Evolutionary conservation across 2,329 filamentous ascomycete genomes (phyloP).

Genomic region (Alternaria infectoria): DNA sequence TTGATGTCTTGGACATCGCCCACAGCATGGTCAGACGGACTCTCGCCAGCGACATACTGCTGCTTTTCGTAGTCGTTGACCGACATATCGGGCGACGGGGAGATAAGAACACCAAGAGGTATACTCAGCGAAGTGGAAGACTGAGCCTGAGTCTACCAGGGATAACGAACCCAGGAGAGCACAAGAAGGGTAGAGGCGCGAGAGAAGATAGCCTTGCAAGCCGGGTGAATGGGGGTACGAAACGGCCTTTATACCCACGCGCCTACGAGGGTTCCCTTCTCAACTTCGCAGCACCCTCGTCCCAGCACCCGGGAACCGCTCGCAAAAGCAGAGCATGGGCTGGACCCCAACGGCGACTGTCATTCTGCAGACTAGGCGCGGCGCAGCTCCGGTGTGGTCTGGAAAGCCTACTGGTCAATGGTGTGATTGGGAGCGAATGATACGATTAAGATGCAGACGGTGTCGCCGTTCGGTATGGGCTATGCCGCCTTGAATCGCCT

Average conservation of each 20-base stretch:
- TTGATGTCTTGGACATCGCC: slow-evolving; percentile 33
- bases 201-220: slow-evolving; percentile 22
- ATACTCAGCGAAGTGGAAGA: neutral
- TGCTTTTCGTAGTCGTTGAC: slow-evolving; percentile 34
- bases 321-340: slow-evolving; percentile 2
- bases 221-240: slow-evolving; percentile 22
- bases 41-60: slow-evolving; percentile 27
- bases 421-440: slow-evolving; percentile 23
- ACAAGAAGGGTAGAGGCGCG: slow-evolving; percentile 21
- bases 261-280: slow-evolving; percentile 17
- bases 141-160: slow-evolving; percentile 6
- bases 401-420: slow-evolving; percentile 25
- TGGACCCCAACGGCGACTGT: slow-evolving; percentile 19
- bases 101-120: neutral
- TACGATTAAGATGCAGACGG: slow-evolving; percentile 16
- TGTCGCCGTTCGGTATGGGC: slow-evolving; percentile 18
- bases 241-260: slow-evolving; percentile 34
- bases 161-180: slow-evolving; percentile 8
- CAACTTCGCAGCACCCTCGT: slow-evolving; percentile 13
- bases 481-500: slow-evolving; percentile 22
- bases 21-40: slow-evolving; percentile 25
- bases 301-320: neutral
- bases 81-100: slow-evolving; percentile 22
- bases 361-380: slow-evolving; percentile 19
- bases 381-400: slow-evolving; percentile 17